phyloP scores from a whole-genome alignment of 768 basidiomycete genomes.

The Kwoniella sp. region DNA sequence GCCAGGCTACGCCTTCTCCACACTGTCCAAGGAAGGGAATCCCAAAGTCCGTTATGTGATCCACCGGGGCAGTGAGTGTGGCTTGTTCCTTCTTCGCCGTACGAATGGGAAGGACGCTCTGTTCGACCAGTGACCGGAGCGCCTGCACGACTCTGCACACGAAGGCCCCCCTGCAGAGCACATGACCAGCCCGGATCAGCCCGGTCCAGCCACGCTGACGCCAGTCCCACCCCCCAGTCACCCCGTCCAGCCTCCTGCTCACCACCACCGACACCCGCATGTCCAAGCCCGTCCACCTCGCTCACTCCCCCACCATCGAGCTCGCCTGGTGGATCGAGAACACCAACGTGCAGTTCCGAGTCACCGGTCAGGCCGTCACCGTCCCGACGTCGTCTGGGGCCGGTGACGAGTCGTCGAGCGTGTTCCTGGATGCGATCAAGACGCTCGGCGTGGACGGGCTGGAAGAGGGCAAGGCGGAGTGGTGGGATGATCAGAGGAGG shows the following conservation, averaged over 20 bases:
- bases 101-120: no score
- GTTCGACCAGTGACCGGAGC: no score
- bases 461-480: slow-evolving; percentile 29
- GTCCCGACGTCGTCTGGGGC: slow-evolving; percentile 12
- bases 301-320: slow-evolving; percentile 30
- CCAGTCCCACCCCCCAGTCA: slow-evolving; percentile 19
- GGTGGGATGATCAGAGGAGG: slow-evolving; percentile 42
- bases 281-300: slow-evolving; percentile 42
- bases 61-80: slow-evolving; percentile 39
- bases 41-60: slow-evolving; percentile 45
- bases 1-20: slow-evolving; percentile 41
- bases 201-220: background rate
- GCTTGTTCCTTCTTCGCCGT: background rate
- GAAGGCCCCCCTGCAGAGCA: no score
- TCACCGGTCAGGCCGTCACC: slow-evolving; percentile 36
- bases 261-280: slow-evolving; percentile 47
- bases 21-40: slow-evolving; percentile 28
- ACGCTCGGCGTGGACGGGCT: slow-evolving; percentile 24
- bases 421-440: slow-evolving; percentile 3
- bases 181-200: no score
- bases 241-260: slow-evolving; percentile 32
- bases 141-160: no score
- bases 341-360: slow-evolving; percentile 44
- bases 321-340: slow-evolving; percentile 47
- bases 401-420: slow-evolving; percentile 1